These are phyloP conservation scores for Pythium biforme DNA, from an alignment of 352 stramenopile genomes.

Conservation along the genomic window DNA sequence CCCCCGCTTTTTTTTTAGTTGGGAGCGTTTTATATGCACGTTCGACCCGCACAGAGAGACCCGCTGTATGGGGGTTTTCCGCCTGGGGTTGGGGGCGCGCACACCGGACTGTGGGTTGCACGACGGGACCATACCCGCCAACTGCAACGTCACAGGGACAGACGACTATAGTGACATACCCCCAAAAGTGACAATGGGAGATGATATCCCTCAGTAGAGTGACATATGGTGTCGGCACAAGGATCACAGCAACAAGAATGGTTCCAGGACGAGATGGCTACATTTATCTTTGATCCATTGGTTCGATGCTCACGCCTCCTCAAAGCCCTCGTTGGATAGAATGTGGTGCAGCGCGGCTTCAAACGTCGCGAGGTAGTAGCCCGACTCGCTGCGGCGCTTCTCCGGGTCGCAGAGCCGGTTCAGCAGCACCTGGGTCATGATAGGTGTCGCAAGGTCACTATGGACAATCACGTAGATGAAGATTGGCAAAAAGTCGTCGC, in stretches of 20 bases:
- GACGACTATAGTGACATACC: background rate
- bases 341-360: conserved; percentile 82
- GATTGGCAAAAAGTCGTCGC: conserved; percentile 85
- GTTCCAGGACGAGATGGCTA: conserved; percentile 13
- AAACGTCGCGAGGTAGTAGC: conserved; percentile 87
- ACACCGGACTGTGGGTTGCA: background rate
- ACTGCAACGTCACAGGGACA: background rate
- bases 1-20: background rate
- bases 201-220: background rate
- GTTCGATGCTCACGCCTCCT: conserved; percentile 25
- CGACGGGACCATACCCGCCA: background rate
- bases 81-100: conserved; percentile 15
- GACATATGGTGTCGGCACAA: too few relatives aligned
- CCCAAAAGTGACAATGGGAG: background rate
- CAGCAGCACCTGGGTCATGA: conserved; percentile 80
- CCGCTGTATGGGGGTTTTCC: background rate
- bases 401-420: conserved; percentile 84
- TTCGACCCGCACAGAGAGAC: too few relatives aligned
- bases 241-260: too few relatives aligned
- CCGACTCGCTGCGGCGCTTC: conserved; percentile 81
- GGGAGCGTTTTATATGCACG: background rate
- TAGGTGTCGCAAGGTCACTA: conserved; percentile 66
- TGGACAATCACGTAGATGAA: conserved; percentile 90
- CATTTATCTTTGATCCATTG: too few relatives aligned
- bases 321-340: conserved; percentile 53